These are phyloP conservation scores for Stromatinia cepivora DNA, from an alignment of 2,329 filamentous ascomycete genomes.

Conservation along the genomic window DNA sequence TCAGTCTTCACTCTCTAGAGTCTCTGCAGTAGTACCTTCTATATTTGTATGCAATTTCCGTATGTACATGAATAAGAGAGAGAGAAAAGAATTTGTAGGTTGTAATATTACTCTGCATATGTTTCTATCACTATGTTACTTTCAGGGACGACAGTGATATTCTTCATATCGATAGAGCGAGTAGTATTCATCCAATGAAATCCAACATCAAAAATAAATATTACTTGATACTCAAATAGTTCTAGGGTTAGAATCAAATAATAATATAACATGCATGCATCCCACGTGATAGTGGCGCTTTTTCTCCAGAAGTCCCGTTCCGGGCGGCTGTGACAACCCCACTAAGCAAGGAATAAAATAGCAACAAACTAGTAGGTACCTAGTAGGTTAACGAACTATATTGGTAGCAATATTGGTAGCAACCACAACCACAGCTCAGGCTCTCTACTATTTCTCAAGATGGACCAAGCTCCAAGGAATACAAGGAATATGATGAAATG, in stretches of 20 bases:
- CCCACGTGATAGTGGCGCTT: constrained; percentile 12
- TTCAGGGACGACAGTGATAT: not conserved
- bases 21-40: not conserved
- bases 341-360: not conserved
- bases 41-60: not conserved
- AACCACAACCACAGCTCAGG: not conserved
- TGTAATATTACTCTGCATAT: not conserved
- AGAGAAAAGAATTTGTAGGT: not conserved
- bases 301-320: not conserved
- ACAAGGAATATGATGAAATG: not conserved
- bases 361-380: not conserved
- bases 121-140: not conserved
- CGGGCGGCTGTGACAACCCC: constrained; percentile 2
- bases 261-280: not conserved
- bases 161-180: not conserved
- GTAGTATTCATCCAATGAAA: not conserved
- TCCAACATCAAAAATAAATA: not conserved
- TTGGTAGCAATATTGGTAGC: not conserved
- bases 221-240: not conserved
- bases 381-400: not conserved
- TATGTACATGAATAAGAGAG: not conserved
- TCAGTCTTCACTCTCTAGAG: not conserved
- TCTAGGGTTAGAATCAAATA: not conserved
- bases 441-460: not conserved
- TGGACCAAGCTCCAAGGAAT: not conserved